Conservation (phyloP, 331 rosid species). For the Saraca asoca region DNA sequence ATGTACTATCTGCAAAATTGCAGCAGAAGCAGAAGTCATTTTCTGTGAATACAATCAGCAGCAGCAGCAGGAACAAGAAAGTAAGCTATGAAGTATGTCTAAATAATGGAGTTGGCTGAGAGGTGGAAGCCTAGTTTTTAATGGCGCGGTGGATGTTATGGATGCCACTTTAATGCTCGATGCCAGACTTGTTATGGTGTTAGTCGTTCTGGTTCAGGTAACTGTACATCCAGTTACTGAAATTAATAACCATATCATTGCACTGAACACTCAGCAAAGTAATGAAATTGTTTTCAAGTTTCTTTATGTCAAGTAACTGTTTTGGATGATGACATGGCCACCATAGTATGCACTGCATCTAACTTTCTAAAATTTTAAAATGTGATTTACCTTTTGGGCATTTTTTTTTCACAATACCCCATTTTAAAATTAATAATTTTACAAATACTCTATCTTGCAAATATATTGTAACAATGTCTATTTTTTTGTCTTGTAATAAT, state of each 20-base stretch:
- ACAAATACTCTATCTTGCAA: too few species aligned
- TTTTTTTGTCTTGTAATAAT: too few species aligned
- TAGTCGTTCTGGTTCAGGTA: constrained; percentile 14
- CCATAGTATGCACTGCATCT: too few species aligned
- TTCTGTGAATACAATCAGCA: background rate
- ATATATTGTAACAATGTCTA: too few species aligned
- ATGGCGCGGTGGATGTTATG: constrained; percentile 8
- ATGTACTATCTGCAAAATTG: background rate
- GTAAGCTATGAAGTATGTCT: background rate
- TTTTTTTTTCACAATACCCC: too few species aligned
- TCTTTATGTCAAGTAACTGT: too few species aligned
- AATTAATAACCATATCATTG: background rate
- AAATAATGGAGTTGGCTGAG: background rate
- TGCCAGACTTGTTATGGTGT: background rate
- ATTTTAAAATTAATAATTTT: too few species aligned
- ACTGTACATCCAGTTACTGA: background rate
- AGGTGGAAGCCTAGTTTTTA: background rate
- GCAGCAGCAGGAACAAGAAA: background rate
- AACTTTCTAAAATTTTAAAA: too few species aligned
- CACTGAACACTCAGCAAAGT: background rate
- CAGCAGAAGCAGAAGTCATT: background rate
- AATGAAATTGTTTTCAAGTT: too few species aligned
- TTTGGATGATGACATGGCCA: too few species aligned
- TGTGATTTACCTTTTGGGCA: too few species aligned
- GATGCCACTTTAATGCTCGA: constrained; percentile 11